Evolutionary conservation across 768 basidiomycete species (phyloP), one percentile per base, ranked within the genome.

Genomic region (Mycena belliarum): DNA sequence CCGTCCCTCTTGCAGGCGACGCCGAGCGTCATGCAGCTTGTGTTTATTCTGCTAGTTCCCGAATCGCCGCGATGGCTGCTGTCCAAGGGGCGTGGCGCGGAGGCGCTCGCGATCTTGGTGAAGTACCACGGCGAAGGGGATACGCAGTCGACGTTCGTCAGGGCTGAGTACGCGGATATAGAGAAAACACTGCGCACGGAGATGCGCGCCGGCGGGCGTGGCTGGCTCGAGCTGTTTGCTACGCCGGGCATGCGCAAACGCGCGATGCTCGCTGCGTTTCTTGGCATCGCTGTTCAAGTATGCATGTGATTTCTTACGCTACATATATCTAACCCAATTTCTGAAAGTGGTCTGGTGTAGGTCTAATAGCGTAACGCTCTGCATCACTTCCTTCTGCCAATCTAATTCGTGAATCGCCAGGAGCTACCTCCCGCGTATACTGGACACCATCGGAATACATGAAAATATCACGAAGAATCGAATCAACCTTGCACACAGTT

Each of bases 41-140:
- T 64, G 60, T 69, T 94, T 33, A 73, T 94, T 61, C 83, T 78
- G 69, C 85, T 89, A 71, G 78, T 76, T 9, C 92, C 92, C 29
- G 93, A 95, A 70, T 90, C 88, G 1, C 93, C 93, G 49, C 85
- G 92, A 78, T 95, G 82, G 82, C 75, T 94, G 61, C 68, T 94
- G 65, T 83, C 76, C 73, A 90, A 88, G 70, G 91, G 91, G 24
- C 81, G 80, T 55, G 82, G 89, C 15, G 80, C 75, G 1, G 75
- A 90, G 68, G 93, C 92, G 5, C 72, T 88, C 41, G 65, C 76
- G 23, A 80, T 80, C n/a, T 78, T 95, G 25, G 89, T 91, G 2
- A 86, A 90, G 69, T 93, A 93, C 70, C 93, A 95, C 66, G 89
- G 89, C 38, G 85, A 89, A 61, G 86, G 89, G 59, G 79, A 94